These are phyloP conservation scores for Synura sp. DNA, from an alignment of 352 stramenopile species.

Conservation along the genomic window DNA sequence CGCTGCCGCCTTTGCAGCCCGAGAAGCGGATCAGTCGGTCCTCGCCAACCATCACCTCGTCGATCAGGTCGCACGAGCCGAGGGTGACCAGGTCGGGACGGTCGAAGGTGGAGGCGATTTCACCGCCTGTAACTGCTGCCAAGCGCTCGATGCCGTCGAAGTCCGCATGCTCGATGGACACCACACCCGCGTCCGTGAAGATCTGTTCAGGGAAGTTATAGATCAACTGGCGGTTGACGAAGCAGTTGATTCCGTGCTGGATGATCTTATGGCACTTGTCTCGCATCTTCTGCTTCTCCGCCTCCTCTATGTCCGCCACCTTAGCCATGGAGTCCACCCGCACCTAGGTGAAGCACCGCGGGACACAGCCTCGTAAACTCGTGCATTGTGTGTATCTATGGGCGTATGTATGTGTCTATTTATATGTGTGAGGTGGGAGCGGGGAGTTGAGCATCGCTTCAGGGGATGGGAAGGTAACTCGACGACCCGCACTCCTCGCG, in stretches of 20 bases:
- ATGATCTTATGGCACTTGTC: constrained; percentile 97
- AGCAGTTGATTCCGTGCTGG: constrained; percentile 96
- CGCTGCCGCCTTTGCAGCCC: constrained; percentile 89
- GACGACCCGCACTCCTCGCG: too few species aligned
- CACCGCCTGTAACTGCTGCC: constrained; percentile 73
- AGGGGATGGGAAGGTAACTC: too few species aligned
- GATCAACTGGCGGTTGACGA: constrained; percentile 99
- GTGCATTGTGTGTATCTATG: neutral
- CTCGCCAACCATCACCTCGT: constrained; percentile 99
- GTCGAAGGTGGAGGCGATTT: constrained; percentile 97
- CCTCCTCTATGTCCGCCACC: constrained; percentile 97
- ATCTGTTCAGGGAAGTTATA: constrained; percentile 99
- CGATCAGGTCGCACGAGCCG: constrained; percentile 93
- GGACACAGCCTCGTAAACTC: neutral
- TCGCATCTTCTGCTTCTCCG: constrained; percentile 97
- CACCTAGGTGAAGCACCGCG: constrained; percentile 55
- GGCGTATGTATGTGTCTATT: too few species aligned
- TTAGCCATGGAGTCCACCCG: constrained; percentile 98
- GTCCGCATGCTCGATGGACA: constrained; percentile 99
- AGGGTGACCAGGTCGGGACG: constrained; percentile 90
- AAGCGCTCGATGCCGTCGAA: constrained; percentile 98
- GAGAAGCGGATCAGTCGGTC: constrained; percentile 92
- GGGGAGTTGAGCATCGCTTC: too few species aligned
- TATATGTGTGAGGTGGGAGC: too few species aligned
- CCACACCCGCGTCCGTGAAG: constrained; percentile 95